Evolutionary conservation across 768 basidiomycete genomes (phyloP).

Genomic region (Grammothele lineata): DNA sequence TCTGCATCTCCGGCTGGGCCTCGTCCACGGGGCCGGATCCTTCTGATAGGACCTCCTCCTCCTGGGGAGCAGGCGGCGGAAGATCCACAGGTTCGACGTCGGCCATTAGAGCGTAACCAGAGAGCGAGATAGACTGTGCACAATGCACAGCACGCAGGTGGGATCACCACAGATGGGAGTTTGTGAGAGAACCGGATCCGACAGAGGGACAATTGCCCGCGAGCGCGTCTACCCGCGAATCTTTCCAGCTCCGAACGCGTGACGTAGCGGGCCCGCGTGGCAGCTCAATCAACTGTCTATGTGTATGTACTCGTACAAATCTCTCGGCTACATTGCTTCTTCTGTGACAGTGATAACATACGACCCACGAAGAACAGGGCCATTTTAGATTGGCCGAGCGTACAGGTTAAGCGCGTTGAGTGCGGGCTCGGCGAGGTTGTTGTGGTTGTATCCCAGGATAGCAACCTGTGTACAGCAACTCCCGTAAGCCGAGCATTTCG

Average conservation of each 20-base stretch:
- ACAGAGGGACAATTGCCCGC: slow-evolving; percentile 18
- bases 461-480: slow-evolving; percentile 51
- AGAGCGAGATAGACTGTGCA: slow-evolving; percentile 13
- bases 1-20: slow-evolving; percentile 16
- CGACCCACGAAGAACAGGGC: too few relatives aligned
- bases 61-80: slow-evolving; percentile 15
- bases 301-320: too few relatives aligned
- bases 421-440: slow-evolving; percentile 70
- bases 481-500: slow-evolving; percentile 1
- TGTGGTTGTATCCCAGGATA: slow-evolving; percentile 82
- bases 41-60: slow-evolving; percentile 21
- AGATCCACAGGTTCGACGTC: slow-evolving; percentile 27
- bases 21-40: slow-evolving; percentile 19
- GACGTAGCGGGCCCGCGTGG: not conserved
- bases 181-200: slow-evolving; percentile 10
- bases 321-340: too few relatives aligned
- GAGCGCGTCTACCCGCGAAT: slow-evolving; percentile 13
- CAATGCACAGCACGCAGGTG: slow-evolving; percentile 13
- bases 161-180: slow-evolving; percentile 18
- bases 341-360: too few relatives aligned
- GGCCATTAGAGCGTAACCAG: slow-evolving; percentile 28
- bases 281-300: too few relatives aligned
- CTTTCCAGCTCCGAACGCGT: slow-evolving; percentile 1
- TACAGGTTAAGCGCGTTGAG: slow-evolving; percentile 72
- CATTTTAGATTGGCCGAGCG: slow-evolving; percentile 24